These are phyloP conservation scores for Vitis hybrid DNA, from an alignment of 177 flowering plant species.

Conservation along the genomic window DNA sequence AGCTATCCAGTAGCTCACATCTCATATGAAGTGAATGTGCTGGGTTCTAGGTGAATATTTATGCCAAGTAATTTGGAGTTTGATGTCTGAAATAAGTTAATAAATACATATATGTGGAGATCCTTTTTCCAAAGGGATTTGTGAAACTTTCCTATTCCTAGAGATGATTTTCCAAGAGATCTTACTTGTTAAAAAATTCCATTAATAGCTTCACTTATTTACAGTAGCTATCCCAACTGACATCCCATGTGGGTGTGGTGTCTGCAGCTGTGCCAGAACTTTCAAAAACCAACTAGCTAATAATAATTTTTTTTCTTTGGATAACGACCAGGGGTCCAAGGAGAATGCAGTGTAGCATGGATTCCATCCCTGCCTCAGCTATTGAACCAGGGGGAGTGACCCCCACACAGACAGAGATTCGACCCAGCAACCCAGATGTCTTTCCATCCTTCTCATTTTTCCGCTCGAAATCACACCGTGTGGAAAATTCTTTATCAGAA, in stretches of 20 bases:
- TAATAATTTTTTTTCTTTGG: neutral
- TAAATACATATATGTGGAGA: too few relatives aligned
- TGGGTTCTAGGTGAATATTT: constrained; percentile 77
- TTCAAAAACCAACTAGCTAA: neutral
- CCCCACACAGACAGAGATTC: constrained; percentile 81
- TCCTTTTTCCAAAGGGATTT: too few relatives aligned
- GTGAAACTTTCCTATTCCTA: too few relatives aligned
- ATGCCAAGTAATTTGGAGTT: constrained; percentile 3
- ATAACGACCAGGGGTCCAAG: constrained; percentile 80
- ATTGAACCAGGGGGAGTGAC: constrained; percentile 78
- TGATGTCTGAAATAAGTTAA: too few relatives aligned
- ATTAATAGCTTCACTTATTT: too few relatives aligned
- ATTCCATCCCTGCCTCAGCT: constrained; percentile 69
- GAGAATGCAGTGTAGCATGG: constrained; percentile 82
- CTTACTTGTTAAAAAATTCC: too few relatives aligned
- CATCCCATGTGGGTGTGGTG: too few relatives aligned
- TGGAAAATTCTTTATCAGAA: constrained; percentile 46
- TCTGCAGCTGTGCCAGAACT: neutral
- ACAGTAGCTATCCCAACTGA: too few relatives aligned
- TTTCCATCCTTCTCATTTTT: constrained; percentile 60
- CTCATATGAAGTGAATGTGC: constrained; percentile 81
- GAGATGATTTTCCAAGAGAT: too few relatives aligned
- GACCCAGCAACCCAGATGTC: constrained; percentile 41
- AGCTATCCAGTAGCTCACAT: constrained; percentile 82
- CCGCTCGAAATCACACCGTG: constrained; percentile 55